Evolutionary conservation across 208 protist genomes (phyloP).

Genomic region (Angomonas ambiguus): DNA sequence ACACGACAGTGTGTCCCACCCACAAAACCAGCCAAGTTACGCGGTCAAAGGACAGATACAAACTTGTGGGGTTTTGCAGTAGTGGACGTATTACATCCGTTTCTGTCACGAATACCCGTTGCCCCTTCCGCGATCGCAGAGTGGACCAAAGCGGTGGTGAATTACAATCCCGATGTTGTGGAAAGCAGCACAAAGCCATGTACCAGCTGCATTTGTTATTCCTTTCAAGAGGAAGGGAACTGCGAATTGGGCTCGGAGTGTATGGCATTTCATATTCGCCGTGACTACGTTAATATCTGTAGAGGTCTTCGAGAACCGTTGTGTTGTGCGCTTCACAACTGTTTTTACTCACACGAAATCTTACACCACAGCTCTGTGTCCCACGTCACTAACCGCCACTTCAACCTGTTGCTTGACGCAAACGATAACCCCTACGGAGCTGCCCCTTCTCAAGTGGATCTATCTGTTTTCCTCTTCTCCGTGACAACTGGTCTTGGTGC

Average conservation of each 20-base stretch:
- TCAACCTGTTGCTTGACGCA: conserved; percentile 31
- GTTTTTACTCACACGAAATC: conserved; percentile 60
- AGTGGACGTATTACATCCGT: conserved; percentile 38
- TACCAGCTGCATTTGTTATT: conserved; percentile 38
- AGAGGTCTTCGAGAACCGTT: conserved; percentile 28
- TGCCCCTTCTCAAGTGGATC: conserved; percentile 23
- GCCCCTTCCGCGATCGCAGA: conserved; percentile 38
- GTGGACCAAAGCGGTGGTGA: conserved; percentile 27
- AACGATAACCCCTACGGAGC: conserved; percentile 16
- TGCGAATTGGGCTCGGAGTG: conserved; percentile 30
- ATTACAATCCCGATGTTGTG: conserved; percentile 50
- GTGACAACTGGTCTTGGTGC: conserved; percentile 42
- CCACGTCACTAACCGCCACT: conserved; percentile 27
- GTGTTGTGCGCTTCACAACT: conserved; percentile 55
- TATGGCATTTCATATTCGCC: conserved; percentile 37
- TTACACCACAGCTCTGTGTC: conserved; percentile 24
- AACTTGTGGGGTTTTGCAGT: conserved; percentile 44
- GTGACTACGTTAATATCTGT: conserved; percentile 30
- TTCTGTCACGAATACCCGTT: conserved; percentile 39
- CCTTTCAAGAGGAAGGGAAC: conserved; percentile 23
- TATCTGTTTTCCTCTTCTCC: conserved; percentile 34
- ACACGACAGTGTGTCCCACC: not conserved
- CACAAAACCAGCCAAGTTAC: not conserved
- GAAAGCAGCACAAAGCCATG: conserved; percentile 44
- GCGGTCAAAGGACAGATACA: conserved; percentile 25